Conservation (phyloP, 257 asterid genomes). For the Nicotiana sylvestris region DNA sequence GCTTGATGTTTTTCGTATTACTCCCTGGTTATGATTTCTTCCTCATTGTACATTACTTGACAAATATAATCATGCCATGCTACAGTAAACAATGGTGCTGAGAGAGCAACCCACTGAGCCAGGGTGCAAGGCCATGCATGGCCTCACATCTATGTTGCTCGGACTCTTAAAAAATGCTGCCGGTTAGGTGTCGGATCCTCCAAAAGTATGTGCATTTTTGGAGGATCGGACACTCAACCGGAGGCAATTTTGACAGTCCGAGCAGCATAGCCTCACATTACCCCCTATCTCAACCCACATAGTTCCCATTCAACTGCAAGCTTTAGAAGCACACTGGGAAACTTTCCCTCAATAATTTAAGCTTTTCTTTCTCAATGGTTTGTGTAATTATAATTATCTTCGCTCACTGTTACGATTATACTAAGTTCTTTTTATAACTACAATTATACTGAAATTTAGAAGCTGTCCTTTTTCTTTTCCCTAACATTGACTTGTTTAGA, state of each 20-base stretch:
- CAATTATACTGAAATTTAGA: background rate
- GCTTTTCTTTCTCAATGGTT: background rate
- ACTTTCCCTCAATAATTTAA: background rate
- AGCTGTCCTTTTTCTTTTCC: background rate
- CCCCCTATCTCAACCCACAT: too few relatives aligned
- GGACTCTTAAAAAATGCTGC: too few relatives aligned
- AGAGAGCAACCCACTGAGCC: background rate
- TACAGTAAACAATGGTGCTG: background rate
- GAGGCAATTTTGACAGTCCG: too few relatives aligned
- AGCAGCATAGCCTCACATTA: too few relatives aligned
- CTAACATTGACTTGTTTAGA: constrained; percentile 23
- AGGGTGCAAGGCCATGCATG: background rate
- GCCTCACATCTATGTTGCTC: background rate
- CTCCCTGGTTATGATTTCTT: background rate
- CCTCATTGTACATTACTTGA: background rate
- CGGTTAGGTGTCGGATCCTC: too few relatives aligned
- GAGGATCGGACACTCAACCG: too few relatives aligned
- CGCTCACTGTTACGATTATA: background rate
- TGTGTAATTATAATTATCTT: background rate
- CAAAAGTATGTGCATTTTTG: too few relatives aligned
- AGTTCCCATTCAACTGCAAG: background rate
- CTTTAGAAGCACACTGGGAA: background rate
- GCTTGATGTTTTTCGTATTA: background rate
- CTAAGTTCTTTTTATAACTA: background rate
- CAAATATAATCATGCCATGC: constrained; percentile 1